phyloP scores from a whole-genome alignment of 129 eudicot genomes.

The Oenanthe sinensis region DNA sequence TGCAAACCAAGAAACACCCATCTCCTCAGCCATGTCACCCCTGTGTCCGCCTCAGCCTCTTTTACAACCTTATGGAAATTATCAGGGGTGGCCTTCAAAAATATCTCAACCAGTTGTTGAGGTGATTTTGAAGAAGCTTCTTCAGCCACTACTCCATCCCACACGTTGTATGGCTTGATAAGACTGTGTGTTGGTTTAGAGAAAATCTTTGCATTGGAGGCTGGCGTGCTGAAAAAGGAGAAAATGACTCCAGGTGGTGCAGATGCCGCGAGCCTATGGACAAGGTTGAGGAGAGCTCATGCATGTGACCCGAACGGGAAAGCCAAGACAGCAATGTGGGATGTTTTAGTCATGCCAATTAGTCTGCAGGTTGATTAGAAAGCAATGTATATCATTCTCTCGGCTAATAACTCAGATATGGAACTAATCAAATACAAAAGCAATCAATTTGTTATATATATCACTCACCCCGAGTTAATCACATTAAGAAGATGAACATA shows the following conservation, averaged over 20 bases:
- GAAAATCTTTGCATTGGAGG: constrained; percentile 13
- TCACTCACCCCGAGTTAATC: not conserved
- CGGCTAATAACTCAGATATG: not conserved
- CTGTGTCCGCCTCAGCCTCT: constrained; percentile 24
- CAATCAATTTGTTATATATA: not conserved
- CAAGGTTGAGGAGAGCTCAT: constrained; percentile 19
- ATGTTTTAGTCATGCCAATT: not conserved
- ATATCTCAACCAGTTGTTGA: constrained; percentile 17
- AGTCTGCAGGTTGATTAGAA: not conserved
- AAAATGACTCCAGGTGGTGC: constrained; percentile 17
- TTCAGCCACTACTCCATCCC: constrained; percentile 3
- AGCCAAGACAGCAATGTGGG: constrained; percentile 27
- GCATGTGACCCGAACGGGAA: constrained; percentile 45
- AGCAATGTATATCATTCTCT: not conserved
- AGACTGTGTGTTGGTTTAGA: not conserved
- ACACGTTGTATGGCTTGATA: not conserved
- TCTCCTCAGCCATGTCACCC: constrained; percentile 30
- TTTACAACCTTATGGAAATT: constrained; percentile 11
- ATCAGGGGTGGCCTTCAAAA: constrained; percentile 20
- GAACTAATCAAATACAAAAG: not conserved
- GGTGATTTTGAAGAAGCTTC: not conserved
- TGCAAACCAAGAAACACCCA: constrained; percentile 29
- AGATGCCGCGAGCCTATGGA: constrained; percentile 19
- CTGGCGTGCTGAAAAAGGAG: constrained; percentile 26
- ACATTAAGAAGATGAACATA: not conserved